Percentiles rank a stretch among this genome's conserved stretches.
These are phyloP conservation scores for Hypoxylon fuscum DNA, from an alignment of 495 filamentous ascomycete genomes.

Conservation along the genomic window DNA sequence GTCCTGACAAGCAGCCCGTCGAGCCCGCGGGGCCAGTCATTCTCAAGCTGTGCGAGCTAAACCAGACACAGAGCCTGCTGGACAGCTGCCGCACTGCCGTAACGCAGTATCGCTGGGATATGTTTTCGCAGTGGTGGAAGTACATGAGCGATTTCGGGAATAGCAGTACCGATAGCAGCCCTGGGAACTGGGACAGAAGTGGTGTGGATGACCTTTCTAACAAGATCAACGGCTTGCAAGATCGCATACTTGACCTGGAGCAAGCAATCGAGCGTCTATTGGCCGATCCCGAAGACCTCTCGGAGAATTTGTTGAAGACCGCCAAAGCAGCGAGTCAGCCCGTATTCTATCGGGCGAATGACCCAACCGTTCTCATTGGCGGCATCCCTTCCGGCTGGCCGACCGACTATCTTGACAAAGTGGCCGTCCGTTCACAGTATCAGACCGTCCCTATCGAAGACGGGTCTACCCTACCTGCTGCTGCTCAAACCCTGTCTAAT, in stretches of 20 bases:
- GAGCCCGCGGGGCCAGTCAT: conserved; percentile 14
- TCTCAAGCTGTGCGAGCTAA: conserved; percentile 33
- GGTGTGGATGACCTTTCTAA: conserved; percentile 5
- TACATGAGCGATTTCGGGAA: conserved; percentile 26
- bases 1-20: conserved; percentile 2
- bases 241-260: neutral
- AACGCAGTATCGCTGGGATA: conserved; percentile 45
- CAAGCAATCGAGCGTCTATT: conserved; percentile 9
- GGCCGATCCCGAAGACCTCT: conserved; percentile 6
- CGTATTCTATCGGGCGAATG: conserved; percentile 45
- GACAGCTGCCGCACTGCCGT: conserved; percentile 23
- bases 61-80: conserved; percentile 31
- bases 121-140: conserved; percentile 55
- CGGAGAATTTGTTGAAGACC: conserved; percentile 5
- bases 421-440: conserved; percentile 45
- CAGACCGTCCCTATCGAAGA: conserved; percentile 34
- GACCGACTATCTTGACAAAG: conserved; percentile 50
- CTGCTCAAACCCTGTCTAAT: conserved; percentile 10
- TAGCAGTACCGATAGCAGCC: neutral
- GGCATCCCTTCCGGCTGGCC: conserved; percentile 58
- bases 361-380: conserved; percentile 59
- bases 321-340: conserved; percentile 23
- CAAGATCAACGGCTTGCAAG: conserved; percentile 3
- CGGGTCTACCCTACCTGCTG: conserved; percentile 18
- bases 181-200: neutral